These are phyloP conservation scores for Eucalyptus regnans DNA, from an alignment of 345 rosid genomes.

Conservation along the genomic window DNA sequence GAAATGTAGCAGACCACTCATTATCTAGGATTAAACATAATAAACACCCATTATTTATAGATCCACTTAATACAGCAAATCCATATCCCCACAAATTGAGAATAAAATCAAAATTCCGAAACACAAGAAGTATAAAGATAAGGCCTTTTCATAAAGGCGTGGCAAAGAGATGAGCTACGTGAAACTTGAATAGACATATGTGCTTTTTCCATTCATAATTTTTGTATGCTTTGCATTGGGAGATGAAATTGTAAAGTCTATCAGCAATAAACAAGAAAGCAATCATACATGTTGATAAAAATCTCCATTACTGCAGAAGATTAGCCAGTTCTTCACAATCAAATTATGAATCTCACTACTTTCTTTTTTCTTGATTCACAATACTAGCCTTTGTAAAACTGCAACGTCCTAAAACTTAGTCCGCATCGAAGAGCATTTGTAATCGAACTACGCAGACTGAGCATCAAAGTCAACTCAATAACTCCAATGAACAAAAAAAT, in stretches of 20 bases:
- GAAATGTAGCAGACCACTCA: background rate
- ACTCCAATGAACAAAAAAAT: background rate
- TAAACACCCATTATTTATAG: background rate
- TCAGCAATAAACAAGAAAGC: background rate
- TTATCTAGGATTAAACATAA: background rate
- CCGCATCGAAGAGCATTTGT: background rate
- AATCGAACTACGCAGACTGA: background rate
- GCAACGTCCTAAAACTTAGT: background rate
- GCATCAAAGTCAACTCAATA: background rate
- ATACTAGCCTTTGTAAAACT: background rate
- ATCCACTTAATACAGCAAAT: background rate
- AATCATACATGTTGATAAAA: background rate
- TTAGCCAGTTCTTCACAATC: background rate
- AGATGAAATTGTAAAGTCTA: background rate
- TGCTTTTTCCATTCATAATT: background rate
- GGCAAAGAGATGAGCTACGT: background rate
- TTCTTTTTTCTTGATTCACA: background rate
- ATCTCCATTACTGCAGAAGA: background rate
- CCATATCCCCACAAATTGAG: background rate
- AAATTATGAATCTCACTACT: background rate
- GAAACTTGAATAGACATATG: background rate
- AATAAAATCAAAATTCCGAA: background rate
- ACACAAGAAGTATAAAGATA: background rate
- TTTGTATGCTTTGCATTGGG: background rate
- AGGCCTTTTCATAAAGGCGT: background rate